Base-by-base conservation (phyloP, 2,329 filamentous ascomycete species). In the Cladosporium sphaerospermum region DNA sequence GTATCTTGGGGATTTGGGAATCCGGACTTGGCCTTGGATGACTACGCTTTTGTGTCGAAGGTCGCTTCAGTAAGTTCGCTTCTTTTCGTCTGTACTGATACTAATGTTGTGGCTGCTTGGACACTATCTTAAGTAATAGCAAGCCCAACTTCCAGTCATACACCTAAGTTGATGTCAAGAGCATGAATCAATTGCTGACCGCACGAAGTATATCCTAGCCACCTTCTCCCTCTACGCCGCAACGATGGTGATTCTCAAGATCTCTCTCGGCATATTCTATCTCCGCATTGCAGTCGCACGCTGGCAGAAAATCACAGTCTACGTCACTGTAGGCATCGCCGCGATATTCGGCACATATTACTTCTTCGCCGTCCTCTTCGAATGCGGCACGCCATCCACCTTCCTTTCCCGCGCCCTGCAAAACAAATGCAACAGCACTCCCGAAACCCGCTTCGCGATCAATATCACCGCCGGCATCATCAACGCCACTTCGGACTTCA, bases 221-320 rank as follows among this genome's bases (percentile, higher is more conserved):
- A 63, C 66, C 41, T 69, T 75, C 53, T 62, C 61, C 10, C 63
- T 70, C 2, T 74, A 75, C 54, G 56, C 73, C 36, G 52, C 68
- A n/a, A 66, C 70, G 0, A 69, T 72, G 56, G 67, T 72, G 54
- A 57, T 68, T 13, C 58, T 75, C 54, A 76, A 76, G 57, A 67
- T 75, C 18, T 74, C 73, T 2, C 59, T 76, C 4, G 71, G 67
- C 7, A 59, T 75, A 34, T 75, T 75, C 62, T 73, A 75, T 59
- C 63, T 71, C 9, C 70, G 74, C 2, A 70, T 75, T 44, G 64
- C 74, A n/a, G 63, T 59, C 13, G 62, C 67, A 34, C 52, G 45
- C 14, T 74, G 70, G 69, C 73, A 76, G 34, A 59, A 61, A 23
- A 54, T 56, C 32, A 57, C 60, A 7, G 57, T 69, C 31, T 62